Evolutionary conservation across 768 basidiomycete species (phyloP), one percentile per base, ranked within the genome.

Genomic region (Trametopsis cervina): DNA sequence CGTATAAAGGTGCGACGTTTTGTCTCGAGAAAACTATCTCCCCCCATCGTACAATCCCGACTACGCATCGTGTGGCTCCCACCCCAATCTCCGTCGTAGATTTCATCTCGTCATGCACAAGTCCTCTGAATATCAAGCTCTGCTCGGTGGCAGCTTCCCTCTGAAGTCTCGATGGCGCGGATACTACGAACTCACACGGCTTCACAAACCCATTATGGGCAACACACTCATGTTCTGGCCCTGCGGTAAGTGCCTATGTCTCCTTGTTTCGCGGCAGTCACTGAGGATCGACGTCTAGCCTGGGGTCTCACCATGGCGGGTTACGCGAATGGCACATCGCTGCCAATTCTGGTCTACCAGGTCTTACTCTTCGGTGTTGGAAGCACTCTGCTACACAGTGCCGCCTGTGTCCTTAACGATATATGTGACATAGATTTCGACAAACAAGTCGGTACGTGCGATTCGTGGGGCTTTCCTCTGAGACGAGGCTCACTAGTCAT

Each of bases 381-480:
- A 6, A 48, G 55, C 41, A 57, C 57, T 17, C 40, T 60, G 2
- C 20, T 54, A 33, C 59, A 60, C 43, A 57, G 54, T 29, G 52
- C 45, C 17, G 53, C 54, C 1, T 60, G 60, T 45, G 48, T 57
- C 27, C 44, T 57, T 21, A 60, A 58, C 42, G 60, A 60, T 46
- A 58, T 60, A 23, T 60, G 57, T 50, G 60, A 60, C 49, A 39
- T 52, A 35, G 57, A 58, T n/a, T 60, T 68, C 44, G 69, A 70
- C 45, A 54, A 56, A 6, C 59, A 60, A 61, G 69, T 70, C 42
- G 69, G 68, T 65, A 44, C 46, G 67, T 52, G n/a, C n/a, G n/a
- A n/a, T n/a, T n/a, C n/a, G n/a, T n/a, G n/a, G n/a, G n/a, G n/a
- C n/a, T n/a, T n/a, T n/a, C n/a, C n/a, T n/a, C n/a, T n/a, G n/a